Base-by-base conservation (phyloP, 768 basidiomycete genomes). In the Imleria badia region DNA sequence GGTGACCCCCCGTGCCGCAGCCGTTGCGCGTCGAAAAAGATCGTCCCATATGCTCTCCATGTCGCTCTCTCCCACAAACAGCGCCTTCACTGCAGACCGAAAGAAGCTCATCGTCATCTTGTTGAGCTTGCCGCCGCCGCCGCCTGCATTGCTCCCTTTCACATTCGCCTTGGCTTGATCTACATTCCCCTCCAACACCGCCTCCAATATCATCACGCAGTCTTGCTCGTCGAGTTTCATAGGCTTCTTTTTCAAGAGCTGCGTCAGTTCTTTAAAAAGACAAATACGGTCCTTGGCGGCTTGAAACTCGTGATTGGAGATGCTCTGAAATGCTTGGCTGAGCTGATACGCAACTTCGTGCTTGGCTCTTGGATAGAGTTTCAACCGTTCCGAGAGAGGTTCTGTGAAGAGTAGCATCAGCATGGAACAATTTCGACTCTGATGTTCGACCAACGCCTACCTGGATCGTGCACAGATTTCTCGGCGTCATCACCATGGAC, bases 261-360 rank as follows among this genome's bases (percentile, higher is more conserved):
- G 9, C 6, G 0, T 1, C 2, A 70, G 22, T 17, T 44, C 53
- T 26, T 55, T 56, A 29, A 59, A 52, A 2, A 59, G 5, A 20
- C 38, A 26, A 13, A 70, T 44, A 10, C 52, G 64, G 0, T 60
- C 39, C 46, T 70, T 70, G n/a, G 41, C 23, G 5, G 0, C 1
- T 31, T 13, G 51, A 49, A 61, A 66, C 0, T 64, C 62, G 3
- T 1, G 12, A 19, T 57, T 19, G 8, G 26, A 2, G 3, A 70
- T 68, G 1, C 3, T 31, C 8, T 20, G 22, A 11, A 60, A 41
- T 3, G 41, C 31, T n/a, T 48, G 23, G 26, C 41, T 34, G 2
- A 64, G 17, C 3, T 57, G 50, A 2, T 22, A 42, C 2, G 5
- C 7, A 1, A 56, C 43, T 6, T 42, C 23, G 0, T 61, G 33